Evolutionary conservation across 1,284 basidiomycete genomes (phyloP), one percentile per base, ranked within the genome.

Genomic region (Ceratorhiza oryzae-sativae): DNA sequence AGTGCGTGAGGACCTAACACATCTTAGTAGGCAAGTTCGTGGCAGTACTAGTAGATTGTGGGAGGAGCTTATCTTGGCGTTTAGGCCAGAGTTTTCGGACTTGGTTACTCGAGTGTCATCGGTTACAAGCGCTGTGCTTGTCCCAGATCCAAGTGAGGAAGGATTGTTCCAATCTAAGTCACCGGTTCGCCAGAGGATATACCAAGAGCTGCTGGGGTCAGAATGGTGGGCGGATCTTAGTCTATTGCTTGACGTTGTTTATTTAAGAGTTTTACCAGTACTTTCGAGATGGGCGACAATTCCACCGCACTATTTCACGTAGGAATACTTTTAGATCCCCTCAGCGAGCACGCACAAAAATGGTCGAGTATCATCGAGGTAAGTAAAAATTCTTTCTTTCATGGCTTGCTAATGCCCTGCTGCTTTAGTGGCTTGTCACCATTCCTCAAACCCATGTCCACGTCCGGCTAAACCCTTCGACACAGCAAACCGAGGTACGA

Each of bases 281-380:
- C 87, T 3, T 90, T 95, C 77, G 81, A 86, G 30, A 80, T 89
- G 49, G 94, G 95, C 3, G 83, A 93, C 75, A 85, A 87, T 6
- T 78, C 82, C 0, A 87, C 84, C 0, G 90, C 95, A 0, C 77
- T 91, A 20, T 87, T 90, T 74, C 89, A 92, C 45, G 82, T 98
- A 46, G 90, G 86, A 0, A 85, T 92, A 8, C 78, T 98, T 3
- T 75, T 98, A 8, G 92, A 98, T 77, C 97, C 97, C 0, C 79
- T 98, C 30, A 94, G 91, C 51, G 92, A 94, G 78, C 80, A 84
- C 5, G 93, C 93, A 4, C 95, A 98, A 79, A 88, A 88, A 75
- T 96, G 93, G 90, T 87, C 93, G 0, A 87, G 88, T 65, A 79
- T 97, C 41, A 79, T 95, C 27, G 85, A 90, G 81, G 93, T 93